These are phyloP conservation scores for Globisporangium heterothallicum DNA, from an alignment of 352 stramenopile species.

Conservation along the genomic window DNA sequence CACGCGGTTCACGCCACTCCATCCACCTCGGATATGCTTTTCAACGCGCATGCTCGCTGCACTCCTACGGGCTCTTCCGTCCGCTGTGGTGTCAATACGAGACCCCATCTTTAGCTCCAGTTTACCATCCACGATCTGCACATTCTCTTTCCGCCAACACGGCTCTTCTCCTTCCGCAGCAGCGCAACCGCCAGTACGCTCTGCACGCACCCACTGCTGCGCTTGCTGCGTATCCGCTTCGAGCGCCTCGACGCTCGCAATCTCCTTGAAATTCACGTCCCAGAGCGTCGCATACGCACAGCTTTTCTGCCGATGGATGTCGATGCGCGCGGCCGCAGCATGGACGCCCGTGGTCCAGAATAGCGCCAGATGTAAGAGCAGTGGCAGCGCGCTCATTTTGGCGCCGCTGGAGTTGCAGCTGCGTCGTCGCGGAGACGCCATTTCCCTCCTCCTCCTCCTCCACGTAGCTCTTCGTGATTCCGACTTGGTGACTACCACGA, in stretches of 20 bases:
- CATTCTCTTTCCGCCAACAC: slow-evolving; percentile 16
- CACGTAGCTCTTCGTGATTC: no score
- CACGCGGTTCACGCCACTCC: slow-evolving; percentile 9
- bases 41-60: slow-evolving; percentile 6
- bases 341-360: no score
- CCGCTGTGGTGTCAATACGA: no score
- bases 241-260: slow-evolving; percentile 13
- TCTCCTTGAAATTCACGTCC: slow-evolving; percentile 16
- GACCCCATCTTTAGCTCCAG: slow-evolving; percentile 5
- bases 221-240: slow-evolving; percentile 17
- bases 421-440: no score
- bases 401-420: no score
- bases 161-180: slow-evolving; percentile 6
- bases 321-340: background rate
- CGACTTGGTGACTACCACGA: no score
- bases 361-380: no score
- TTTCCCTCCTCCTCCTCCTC: no score
- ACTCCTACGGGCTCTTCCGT: background rate
- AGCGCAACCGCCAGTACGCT: no score
- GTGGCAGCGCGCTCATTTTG: no score
- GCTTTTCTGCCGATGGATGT: slow-evolving; percentile 24
- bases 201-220: no score
- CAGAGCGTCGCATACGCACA: slow-evolving; percentile 33
- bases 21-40: slow-evolving; percentile 1
- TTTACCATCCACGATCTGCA: slow-evolving; percentile 11